Base-by-base conservation (phyloP, 495 filamentous ascomycete species). In the Hypoxylon cercidicola region DNA sequence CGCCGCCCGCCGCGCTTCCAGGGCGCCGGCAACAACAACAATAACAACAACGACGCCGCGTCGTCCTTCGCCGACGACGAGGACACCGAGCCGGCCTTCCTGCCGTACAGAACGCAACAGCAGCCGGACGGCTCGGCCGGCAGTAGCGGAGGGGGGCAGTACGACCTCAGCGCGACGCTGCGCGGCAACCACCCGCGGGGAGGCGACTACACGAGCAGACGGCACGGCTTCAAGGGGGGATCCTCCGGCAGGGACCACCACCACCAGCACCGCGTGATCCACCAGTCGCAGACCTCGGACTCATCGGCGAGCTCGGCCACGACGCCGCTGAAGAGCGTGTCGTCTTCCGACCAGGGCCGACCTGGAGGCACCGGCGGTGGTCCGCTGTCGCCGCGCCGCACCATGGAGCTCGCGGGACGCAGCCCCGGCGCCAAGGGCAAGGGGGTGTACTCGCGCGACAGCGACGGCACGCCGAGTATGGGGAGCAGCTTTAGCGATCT, bases 401-500 rank as follows among this genome's bases (percentile, higher is more conserved):
- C 83, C 0, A 80, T 81, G 2, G 87, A 88, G 59, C 66, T 87
- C 19, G 74, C 83, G 4, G 82, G 81, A n/a, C 78, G 82, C 13
- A 89, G 85, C 66, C 85, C 85, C 1, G 78, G 78, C 37, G 72
- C 74, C 19, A 85, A 84, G 50, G 78, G 81, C 10, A 83, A 81
- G 25, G 84, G 79, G 13, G n/a, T n/a, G n/a, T 60, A 72, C 9
- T 80, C 78, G 12, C 82, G 85, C 50, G 89, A 92, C 5, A 96
- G 92, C 67, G 93, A 96, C 60, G 93, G 88, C 2, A 93, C 91
- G 1, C 95, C 93, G 0, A 99, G 96, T 66, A 98, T 98, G 90
- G 93, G 94, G 0, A 97, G 93, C 72, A 97, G 93, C 73, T 99
- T 96, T 72, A 97, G 93, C 75, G 95, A 99, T 79, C 81, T 99